Percentiles rank a stretch among this genome's conserved stretches.
Evolutionary conservation across 2,329 filamentous ascomycete genomes (phyloP).

Genomic region (Albifimbria verrucaria): DNA sequence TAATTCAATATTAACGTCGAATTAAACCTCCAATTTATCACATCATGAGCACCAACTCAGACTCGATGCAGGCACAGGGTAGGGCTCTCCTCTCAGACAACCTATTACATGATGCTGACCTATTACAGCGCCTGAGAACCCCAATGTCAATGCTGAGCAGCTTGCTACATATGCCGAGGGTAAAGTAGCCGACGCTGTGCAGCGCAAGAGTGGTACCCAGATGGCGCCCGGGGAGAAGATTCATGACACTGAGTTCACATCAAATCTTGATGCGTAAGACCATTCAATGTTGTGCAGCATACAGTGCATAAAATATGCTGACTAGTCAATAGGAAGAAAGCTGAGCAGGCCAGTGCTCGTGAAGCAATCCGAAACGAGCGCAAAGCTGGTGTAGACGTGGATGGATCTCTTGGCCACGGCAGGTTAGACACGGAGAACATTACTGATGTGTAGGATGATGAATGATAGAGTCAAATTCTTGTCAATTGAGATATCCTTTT

Average conservation of each 20-base stretch:
- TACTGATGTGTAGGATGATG: neutral
- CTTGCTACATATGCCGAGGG: conserved; percentile 16
- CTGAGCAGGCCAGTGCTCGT: conserved; percentile 15
- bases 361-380: conserved; percentile 14
- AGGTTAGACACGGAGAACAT: neutral
- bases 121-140: conserved; percentile 11
- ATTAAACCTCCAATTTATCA: too few species aligned
- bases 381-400: conserved; percentile 13
- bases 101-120: too few species aligned
- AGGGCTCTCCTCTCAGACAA: too few species aligned
- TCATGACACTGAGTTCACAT: conserved; percentile 15
- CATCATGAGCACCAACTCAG: neutral
- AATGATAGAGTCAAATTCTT: too few species aligned
- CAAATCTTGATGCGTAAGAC: conserved; percentile 13
- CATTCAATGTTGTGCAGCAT: neutral
- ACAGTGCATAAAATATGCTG: conserved; percentile 4
- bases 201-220: conserved; percentile 11
- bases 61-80: neutral
- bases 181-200: conserved; percentile 16
- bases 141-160: conserved; percentile 17
- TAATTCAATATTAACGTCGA: too few species aligned
- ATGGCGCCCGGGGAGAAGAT: conserved; percentile 14
- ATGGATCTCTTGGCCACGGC: conserved; percentile 10
- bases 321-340: conserved; percentile 11
- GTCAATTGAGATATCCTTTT: too few species aligned